Base-by-base conservation (phyloP, 2,329 filamentous ascomycete species). In the Metarhizium guizhouense region DNA sequence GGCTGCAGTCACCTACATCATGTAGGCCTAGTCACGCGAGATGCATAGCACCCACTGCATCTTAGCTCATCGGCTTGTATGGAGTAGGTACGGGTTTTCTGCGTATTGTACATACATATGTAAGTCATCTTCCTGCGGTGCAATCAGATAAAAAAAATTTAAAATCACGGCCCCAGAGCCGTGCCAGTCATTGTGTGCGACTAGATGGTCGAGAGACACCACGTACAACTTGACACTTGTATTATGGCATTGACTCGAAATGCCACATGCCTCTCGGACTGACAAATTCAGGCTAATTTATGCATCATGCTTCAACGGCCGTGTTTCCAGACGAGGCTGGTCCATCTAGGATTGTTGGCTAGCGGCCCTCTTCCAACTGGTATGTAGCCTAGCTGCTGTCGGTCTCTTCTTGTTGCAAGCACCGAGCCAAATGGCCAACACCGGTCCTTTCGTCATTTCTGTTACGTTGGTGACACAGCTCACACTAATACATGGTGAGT, bases 31-130 rank as follows among this genome's bases (percentile, higher is more conserved):
- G 50, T 56, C 57, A 57, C 36, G 55, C 55, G 42, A 56, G 53
- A 59, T 55, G 54, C 57, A 34, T 34, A 34, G 56, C 59, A 58
- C 54, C 45, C 52, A 54, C 51, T 48, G 47, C 47, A 51, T 53
- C 18, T 55, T 57, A 50, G 56, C 47, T 51, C 50, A 47, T 53
- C 42, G 32, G 36, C 8, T 49, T 30, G 32, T 8, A 52, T 42
- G 50, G 30, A 48, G 45, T n/a, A n/a, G 36, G 18, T 3, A 45
- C 42, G 25, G 51, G 51, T 11, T 13, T 36, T 53, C n/a, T 40
- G 14, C 10, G 14, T 40, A 40, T 14, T 13, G 38, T 40, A 40
- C 38, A 20, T 20, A 18, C n/a, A 45, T 48, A 48, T 48, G 45
- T 48, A 48, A 30, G 45, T 48, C 45, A 48, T 48, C 13, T 16